Evolutionary conservation across 768 basidiomycete species (phyloP).

Genomic region (Tylopilus plumbeoviolaceoides): DNA sequence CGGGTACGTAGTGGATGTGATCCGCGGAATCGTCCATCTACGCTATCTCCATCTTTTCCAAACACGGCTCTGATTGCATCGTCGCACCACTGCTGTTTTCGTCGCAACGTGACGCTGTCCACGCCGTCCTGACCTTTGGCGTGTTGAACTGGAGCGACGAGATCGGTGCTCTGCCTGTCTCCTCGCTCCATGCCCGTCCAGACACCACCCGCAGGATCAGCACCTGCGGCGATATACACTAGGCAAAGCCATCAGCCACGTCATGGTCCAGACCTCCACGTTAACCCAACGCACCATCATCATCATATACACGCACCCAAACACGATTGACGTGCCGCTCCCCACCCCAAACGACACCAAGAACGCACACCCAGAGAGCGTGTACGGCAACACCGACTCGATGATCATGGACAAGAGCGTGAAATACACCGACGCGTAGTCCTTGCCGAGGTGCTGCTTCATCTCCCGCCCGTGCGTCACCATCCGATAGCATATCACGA

Average conservation of each 20-base stretch:
- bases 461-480: slow-evolving; percentile 9
- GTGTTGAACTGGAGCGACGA: slow-evolving; percentile 15
- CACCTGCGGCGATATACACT: slow-evolving; percentile 27
- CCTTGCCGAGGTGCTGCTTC: slow-evolving; percentile 15
- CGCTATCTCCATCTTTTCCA: not conserved
- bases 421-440: slow-evolving; percentile 21
- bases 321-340: slow-evolving; percentile 11
- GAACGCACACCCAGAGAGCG: slow-evolving; percentile 24
- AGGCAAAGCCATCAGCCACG: not conserved
- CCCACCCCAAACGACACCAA: slow-evolving; percentile 17
- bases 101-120: not conserved
- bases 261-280: not conserved
- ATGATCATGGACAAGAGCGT: slow-evolving; percentile 12
- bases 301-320: slow-evolving; percentile 19
- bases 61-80: not conserved
- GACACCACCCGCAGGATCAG: slow-evolving; percentile 23
- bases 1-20: not conserved
- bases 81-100: not conserved
- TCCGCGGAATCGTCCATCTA: not conserved
- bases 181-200: slow-evolving; percentile 15
- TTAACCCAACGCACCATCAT: slow-evolving; percentile 18
- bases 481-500: slow-evolving; percentile 18
- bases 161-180: not conserved
- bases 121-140: too few relatives aligned
- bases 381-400: slow-evolving; percentile 26